A percentile compares a stretch with the other conserved stretches of the same genome.
phyloP scores from a whole-genome alignment of 768 basidiomycete species.

The Pleurotus salmoneostramineus region DNA sequence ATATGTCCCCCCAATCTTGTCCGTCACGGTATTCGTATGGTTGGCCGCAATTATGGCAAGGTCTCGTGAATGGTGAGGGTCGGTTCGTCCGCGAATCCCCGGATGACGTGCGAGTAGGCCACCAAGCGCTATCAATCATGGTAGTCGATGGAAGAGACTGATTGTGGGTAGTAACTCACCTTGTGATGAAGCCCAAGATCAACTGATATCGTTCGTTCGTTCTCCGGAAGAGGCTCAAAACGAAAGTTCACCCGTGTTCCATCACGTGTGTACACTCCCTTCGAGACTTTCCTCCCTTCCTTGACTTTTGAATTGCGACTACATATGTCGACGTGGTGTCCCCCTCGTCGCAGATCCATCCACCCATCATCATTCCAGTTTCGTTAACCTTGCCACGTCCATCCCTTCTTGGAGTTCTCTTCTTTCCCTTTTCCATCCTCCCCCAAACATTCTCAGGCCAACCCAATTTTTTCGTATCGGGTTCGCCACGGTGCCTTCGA shows the following conservation, averaged over 20 bases:
- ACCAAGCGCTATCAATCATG: constrained; percentile 10
- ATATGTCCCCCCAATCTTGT: constrained; percentile 8
- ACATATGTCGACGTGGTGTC: neutral
- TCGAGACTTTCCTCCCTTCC: neutral
- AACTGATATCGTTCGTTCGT: constrained; percentile 8
- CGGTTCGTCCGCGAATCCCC: constrained; percentile 7
- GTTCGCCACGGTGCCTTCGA: constrained; percentile 1
- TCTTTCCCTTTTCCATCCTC: neutral
- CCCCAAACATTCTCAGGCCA: neutral
- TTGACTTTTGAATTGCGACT: constrained; percentile 2
- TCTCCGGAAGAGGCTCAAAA: constrained; percentile 7
- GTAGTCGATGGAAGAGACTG: constrained; percentile 5
- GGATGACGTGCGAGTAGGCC: constrained; percentile 7
- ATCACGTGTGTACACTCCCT: neutral
- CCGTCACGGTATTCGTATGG: constrained; percentile 7
- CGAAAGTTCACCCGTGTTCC: constrained; percentile 2
- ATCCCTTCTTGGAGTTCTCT: neutral
- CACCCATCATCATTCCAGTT: neutral
- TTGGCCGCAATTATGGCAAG: constrained; percentile 7
- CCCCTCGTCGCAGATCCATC: neutral
- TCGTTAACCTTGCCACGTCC: constrained; percentile 3
- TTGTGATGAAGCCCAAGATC: constrained; percentile 7
- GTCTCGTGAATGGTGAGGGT: constrained; percentile 8
- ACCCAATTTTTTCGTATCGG: neutral
- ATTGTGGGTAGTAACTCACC: constrained; percentile 5